phyloP scores from a whole-genome alignment of 495 filamentous ascomycete genomes.

The Aspergillus saccharolyticus region DNA sequence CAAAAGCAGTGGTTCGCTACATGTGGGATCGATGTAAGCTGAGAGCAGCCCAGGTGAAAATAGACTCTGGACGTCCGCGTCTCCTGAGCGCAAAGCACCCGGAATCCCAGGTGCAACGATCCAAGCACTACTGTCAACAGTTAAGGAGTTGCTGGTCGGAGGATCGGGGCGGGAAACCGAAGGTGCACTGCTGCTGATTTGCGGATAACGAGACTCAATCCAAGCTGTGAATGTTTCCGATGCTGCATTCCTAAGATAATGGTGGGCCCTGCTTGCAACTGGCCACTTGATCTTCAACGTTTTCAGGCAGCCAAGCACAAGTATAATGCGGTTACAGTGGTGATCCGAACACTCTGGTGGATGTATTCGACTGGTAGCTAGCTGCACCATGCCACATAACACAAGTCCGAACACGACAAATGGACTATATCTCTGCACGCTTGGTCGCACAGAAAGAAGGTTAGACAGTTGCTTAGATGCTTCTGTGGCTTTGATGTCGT shows the following conservation, averaged over 20 bases:
- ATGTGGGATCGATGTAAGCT: slow-evolving; percentile 32
- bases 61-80: slow-evolving; percentile 24
- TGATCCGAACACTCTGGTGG: slow-evolving; percentile 39
- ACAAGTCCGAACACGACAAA: slow-evolving; percentile 31
- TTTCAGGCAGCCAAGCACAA: slow-evolving; percentile 38
- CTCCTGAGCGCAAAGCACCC: not conserved
- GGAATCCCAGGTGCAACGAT: not conserved
- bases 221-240: slow-evolving; percentile 30
- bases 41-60: slow-evolving; percentile 26
- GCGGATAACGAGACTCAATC: slow-evolving; percentile 17
- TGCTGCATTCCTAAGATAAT: slow-evolving; percentile 27
- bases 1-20: slow-evolving; percentile 31
- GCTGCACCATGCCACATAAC: slow-evolving; percentile 37
- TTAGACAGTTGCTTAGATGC: slow-evolving; percentile 37
- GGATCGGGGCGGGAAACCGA: not conserved
- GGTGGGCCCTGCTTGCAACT: slow-evolving; percentile 27
- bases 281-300: slow-evolving; percentile 31
- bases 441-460: slow-evolving; percentile 35
- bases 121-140: not conserved
- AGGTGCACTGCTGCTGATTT: not conserved
- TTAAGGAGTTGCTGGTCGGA: not conserved
- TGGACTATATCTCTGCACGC: slow-evolving; percentile 34
- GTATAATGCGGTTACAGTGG: slow-evolving; percentile 37
- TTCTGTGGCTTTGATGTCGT: slow-evolving; percentile 42
- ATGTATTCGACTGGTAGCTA: slow-evolving; percentile 32